Conservation (phyloP, 306 rosid species). For the Vigna mungo region DNA sequence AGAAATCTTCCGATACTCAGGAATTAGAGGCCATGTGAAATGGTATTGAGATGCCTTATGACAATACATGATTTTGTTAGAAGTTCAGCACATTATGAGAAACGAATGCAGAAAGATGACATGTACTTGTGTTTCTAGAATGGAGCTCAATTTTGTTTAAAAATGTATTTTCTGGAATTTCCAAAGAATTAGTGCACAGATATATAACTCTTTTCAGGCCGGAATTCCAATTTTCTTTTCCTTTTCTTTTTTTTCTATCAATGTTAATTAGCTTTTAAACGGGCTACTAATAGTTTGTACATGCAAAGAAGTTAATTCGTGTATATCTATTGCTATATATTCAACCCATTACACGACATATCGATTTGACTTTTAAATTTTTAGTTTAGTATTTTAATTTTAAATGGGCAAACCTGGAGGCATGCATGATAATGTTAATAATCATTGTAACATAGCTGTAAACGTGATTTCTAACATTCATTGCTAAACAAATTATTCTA, state of each 20-base stretch:
- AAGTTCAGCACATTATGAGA: conserved; percentile 27
- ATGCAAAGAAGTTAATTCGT: not conserved
- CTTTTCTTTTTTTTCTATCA: not conserved
- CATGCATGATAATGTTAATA: conserved; percentile 9
- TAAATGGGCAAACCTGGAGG: not conserved
- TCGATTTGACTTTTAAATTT: not conserved
- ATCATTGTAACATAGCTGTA: not conserved
- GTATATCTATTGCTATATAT: not conserved
- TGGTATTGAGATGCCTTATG: conserved; percentile 18
- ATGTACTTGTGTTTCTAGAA: not conserved
- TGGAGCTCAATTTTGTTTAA: conserved; percentile 33
- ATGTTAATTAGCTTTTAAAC: conserved; percentile 29
- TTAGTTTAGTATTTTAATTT: not conserved
- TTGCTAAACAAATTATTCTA: not conserved
- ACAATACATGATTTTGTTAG: not conserved
- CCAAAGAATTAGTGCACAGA: conserved; percentile 32
- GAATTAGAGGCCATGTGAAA: conserved; percentile 59
- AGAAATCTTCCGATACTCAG: conserved; percentile 55
- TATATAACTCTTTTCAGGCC: conserved; percentile 43
- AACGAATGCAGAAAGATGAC: not conserved
- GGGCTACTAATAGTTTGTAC: not conserved
- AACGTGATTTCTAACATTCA: not conserved
- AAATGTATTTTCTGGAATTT: conserved; percentile 10
- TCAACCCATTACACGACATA: not conserved
- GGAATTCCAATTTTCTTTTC: not conserved